Evolutionary conservation across 129 eudicot genomes (phyloP).

Genomic region (Oenanthe sinensis): DNA sequence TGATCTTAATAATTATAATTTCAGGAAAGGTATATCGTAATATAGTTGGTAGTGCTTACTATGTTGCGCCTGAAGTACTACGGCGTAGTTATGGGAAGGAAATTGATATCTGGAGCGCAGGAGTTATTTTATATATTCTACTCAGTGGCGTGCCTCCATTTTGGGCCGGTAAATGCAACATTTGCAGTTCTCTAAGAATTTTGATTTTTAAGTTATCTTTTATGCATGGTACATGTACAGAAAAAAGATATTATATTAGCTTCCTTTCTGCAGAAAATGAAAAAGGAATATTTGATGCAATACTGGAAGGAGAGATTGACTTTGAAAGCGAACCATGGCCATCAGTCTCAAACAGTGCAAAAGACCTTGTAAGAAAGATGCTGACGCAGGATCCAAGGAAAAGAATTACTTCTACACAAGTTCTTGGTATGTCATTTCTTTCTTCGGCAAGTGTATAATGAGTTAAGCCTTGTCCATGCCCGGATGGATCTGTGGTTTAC

Average conservation of each 20-base stretch:
- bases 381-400: slow-evolving; percentile 6
- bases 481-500: background rate
- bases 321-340: slow-evolving; percentile 11
- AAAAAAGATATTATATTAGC: background rate
- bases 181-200: background rate
- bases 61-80: slow-evolving; percentile 10
- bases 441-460: background rate
- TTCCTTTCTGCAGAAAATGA: background rate
- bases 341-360: slow-evolving; percentile 4
- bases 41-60: slow-evolving; percentile 13
- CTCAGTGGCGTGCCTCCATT: slow-evolving; percentile 12
- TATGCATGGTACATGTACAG: background rate
- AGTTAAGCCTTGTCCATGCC: background rate
- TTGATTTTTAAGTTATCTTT: background rate
- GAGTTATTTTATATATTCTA: slow-evolving; percentile 5
- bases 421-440: slow-evolving; percentile 2
- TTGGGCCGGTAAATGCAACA: slow-evolving; percentile 6
- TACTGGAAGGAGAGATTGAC: slow-evolving; percentile 6
- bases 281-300: slow-evolving; percentile 5
- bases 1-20: background rate
- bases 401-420: slow-evolving; percentile 7
- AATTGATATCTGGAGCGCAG: slow-evolving; percentile 9
- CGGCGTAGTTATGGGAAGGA: slow-evolving; percentile 12
- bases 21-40: background rate
- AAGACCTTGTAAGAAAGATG: slow-evolving; percentile 10